A percentile compares a stretch with the other conserved stretches of the same genome.
These are phyloP conservation scores for Cercophora sp. DNA, from an alignment of 495 filamentous ascomycete species.

Conservation along the genomic window DNA sequence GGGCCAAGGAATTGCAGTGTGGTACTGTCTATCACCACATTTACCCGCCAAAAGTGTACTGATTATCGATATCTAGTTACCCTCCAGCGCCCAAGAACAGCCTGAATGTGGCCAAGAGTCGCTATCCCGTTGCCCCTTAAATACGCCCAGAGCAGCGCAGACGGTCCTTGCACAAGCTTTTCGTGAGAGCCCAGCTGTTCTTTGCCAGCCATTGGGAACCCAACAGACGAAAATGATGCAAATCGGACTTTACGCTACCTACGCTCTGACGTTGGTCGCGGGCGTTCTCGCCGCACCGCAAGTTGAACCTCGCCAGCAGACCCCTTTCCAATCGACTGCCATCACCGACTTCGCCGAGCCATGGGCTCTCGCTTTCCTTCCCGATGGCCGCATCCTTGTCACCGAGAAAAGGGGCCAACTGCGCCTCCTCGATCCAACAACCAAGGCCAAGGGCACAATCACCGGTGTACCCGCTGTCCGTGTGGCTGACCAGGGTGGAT, in stretches of 20 bases:
- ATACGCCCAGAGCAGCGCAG: too few relatives aligned
- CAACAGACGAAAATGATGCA: neutral
- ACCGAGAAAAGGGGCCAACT: conserved; percentile 34
- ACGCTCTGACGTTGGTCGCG: neutral
- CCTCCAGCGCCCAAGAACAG: too few relatives aligned
- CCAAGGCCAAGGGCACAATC: conserved; percentile 31
- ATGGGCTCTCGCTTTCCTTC: conserved; percentile 35
- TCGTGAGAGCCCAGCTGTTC: too few relatives aligned
- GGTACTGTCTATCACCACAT: too few relatives aligned
- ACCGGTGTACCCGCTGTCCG: conserved; percentile 32
- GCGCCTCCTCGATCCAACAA: conserved; percentile 29
- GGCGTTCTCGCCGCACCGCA: conserved; percentile 15
- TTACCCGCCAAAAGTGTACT: too few relatives aligned
- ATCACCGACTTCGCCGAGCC: conserved; percentile 31
- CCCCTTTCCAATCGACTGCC: conserved; percentile 29
- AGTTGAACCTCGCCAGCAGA: conserved; percentile 30
- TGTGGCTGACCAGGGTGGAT: conserved; percentile 34
- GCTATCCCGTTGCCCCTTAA: too few relatives aligned
- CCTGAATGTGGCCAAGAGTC: too few relatives aligned
- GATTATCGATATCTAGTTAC: too few relatives aligned
- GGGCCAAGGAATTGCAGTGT: too few relatives aligned
- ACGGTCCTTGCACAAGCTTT: too few relatives aligned
- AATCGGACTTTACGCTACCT: neutral
- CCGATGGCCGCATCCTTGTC: conserved; percentile 33
- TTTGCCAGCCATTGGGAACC: too few relatives aligned